Conservation (phyloP, 176 grass and related monocot species). For the Oryza punctata region DNA sequence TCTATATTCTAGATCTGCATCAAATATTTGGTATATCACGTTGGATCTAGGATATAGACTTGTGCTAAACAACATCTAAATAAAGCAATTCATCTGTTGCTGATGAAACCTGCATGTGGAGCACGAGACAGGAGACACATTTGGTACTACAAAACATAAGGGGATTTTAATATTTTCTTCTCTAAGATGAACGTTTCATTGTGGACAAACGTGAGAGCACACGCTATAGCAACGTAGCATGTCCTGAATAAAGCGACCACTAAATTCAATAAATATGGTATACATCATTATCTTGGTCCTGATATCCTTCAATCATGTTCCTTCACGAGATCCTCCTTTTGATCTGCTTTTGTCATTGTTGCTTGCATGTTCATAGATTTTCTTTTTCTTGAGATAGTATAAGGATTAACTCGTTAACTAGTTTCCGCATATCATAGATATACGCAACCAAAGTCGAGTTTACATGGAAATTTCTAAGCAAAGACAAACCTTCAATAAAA, state of each 20-base stretch:
- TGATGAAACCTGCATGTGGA: neutral
- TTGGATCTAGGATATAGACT: too few species aligned
- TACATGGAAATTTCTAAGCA: neutral
- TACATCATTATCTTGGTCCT: neutral
- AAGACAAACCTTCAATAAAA: neutral
- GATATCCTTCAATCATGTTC: neutral
- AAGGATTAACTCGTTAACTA: neutral
- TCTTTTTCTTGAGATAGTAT: neutral
- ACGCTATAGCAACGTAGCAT: neutral
- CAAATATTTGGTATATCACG: too few species aligned
- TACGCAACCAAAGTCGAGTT: neutral
- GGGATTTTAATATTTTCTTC: neutral
- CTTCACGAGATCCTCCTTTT: neutral
- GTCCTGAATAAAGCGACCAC: neutral
- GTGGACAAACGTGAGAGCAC: neutral
- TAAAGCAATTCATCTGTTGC: neutral
- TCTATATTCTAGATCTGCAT: too few species aligned
- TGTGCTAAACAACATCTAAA: too few species aligned
- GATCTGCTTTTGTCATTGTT: conserved; percentile 1
- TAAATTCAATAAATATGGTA: neutral
- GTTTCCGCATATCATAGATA: neutral
- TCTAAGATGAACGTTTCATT: neutral
- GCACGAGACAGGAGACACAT: neutral
- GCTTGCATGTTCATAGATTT: neutral
- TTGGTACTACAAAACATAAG: neutral